Evolutionary conservation across 371 early-diverging fungal species (phyloP), one percentile per base, ranked within the genome.

Genomic region (Paraphysoderma sedebokerense): DNA sequence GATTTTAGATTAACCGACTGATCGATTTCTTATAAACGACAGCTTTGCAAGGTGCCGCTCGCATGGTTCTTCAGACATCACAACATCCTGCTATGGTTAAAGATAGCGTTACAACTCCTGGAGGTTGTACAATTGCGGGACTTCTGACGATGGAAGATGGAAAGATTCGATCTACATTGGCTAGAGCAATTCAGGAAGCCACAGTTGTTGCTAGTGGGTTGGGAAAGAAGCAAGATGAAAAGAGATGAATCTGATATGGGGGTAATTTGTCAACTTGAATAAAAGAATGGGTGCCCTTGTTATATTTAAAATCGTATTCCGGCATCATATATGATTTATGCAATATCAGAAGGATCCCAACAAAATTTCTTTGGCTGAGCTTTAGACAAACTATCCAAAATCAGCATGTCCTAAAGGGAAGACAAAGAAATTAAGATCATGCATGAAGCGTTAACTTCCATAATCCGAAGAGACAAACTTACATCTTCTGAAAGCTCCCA

Each of bases 331-430:
- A n/a, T 15, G 56, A 53, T 34, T 54, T 53, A 67, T 20, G 38
- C 50, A 2, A 72, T 51, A 23, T 48, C 50, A 13, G 68, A 61
- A 7, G 82, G 78, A 48, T 84, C 76, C 84, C 84, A 84, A 52
- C 84, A 84, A 50, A 78, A 81, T n/a, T 52, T 60, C 20, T 49
- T 47, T 31, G 55, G 46, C 20, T 63, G 41, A 1, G 49, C 38
- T 6, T 50, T 47, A 24, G 71, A 65, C 11, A 72, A 46, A 1
- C 50, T 44, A 51, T 81, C 73, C 39, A 84, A 46, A 5, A 46
- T 36, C 3, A 24, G 46, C 71, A 82, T 73, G 19, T 75, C 81
- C 77, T 76, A 50, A 29, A 35, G 7, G 23, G 13, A 30, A 23
- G n/a, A 27, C 12, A 37, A 24, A 38, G 4, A 22, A 5, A 15